Percentiles rank a stretch among this genome's conserved stretches.
Evolutionary conservation across 768 basidiomycete species (phyloP).

Genomic region (Tremella yokohamensis): DNA sequence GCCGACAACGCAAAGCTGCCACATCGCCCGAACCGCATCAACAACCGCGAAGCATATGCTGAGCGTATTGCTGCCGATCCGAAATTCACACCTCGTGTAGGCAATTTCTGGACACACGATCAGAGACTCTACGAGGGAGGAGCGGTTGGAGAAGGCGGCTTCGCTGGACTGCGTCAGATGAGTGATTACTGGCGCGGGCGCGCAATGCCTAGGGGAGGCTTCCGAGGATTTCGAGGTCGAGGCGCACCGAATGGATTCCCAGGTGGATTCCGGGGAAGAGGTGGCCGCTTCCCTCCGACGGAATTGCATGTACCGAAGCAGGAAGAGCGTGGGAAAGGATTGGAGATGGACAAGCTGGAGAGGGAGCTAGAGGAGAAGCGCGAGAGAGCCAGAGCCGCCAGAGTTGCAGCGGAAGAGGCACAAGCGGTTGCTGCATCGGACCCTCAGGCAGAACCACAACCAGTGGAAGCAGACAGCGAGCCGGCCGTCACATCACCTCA

Average conservation of each 20-base stretch:
- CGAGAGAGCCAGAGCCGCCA: neutral
- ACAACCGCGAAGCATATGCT: slow-evolving; percentile 79
- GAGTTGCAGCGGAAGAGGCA: slow-evolving; percentile 1
- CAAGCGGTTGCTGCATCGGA: slow-evolving; percentile 3
- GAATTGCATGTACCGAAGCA: neutral
- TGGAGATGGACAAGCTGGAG: slow-evolving; percentile 30
- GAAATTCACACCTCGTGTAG: slow-evolving; percentile 82
- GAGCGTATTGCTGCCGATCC: slow-evolving; percentile 77
- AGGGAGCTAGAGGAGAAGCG: slow-evolving; percentile 23
- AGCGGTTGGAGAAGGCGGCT: slow-evolving; percentile 30
- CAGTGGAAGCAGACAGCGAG: slow-evolving; percentile 4
- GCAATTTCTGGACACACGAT: slow-evolving; percentile 93
- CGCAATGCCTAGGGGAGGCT: slow-evolving; percentile 45
- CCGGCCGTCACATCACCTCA: neutral
- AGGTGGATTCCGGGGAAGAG: slow-evolving; percentile 1
- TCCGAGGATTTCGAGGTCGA: slow-evolving; percentile 30
- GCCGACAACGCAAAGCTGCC: neutral
- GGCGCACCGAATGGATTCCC: slow-evolving; percentile 9
- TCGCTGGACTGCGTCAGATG: slow-evolving; percentile 40
- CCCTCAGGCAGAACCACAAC: neutral
- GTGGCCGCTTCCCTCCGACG: neutral
- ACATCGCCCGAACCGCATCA: slow-evolving; percentile 53
- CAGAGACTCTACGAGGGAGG: slow-evolving; percentile 61
- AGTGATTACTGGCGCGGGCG: slow-evolving; percentile 61
- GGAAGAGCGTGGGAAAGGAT: slow-evolving; percentile 7